These are phyloP conservation scores for Collybia sp. DNA, from an alignment of 768 basidiomycete genomes.

Conservation along the genomic window DNA sequence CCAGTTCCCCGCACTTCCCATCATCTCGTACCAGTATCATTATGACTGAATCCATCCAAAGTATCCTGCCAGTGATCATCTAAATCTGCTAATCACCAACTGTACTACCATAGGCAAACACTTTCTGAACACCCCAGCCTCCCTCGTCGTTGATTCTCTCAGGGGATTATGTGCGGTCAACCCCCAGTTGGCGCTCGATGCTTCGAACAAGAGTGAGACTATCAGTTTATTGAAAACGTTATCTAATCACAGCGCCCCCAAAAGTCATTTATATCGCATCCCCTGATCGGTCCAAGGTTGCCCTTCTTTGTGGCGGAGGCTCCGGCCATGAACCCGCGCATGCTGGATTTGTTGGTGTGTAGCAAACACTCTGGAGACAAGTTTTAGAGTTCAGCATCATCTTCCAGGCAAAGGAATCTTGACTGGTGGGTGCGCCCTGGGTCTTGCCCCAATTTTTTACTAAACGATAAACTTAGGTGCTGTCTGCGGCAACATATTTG, in stretches of 20 bases:
- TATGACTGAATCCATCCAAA: slow-evolving; percentile 31
- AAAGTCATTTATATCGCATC: slow-evolving; percentile 54
- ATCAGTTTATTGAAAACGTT: not conserved
- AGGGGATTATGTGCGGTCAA: slow-evolving; percentile 68
- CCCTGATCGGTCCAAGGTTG: slow-evolving; percentile 63
- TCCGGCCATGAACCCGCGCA: slow-evolving; percentile 92
- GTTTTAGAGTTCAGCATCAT: not conserved
- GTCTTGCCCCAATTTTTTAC: not conserved
- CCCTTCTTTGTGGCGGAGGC: slow-evolving; percentile 80
- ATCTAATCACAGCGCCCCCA: slow-evolving; percentile 8
- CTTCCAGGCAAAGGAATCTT: slow-evolving; percentile 69
- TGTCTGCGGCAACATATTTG: slow-evolving; percentile 87
- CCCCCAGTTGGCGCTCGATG: slow-evolving; percentile 67
- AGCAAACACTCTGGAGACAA: not conserved
- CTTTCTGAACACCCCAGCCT: slow-evolving; percentile 65
- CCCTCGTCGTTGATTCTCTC: slow-evolving; percentile 77
- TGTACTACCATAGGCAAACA: slow-evolving; percentile 71
- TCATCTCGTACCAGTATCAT: slow-evolving; percentile 3
- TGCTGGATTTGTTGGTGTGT: slow-evolving; percentile 79
- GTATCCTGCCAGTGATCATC: slow-evolving; percentile 10
- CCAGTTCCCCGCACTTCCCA: slow-evolving; percentile 2
- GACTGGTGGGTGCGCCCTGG: slow-evolving; percentile 41
- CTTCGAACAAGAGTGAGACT: slow-evolving; percentile 58
- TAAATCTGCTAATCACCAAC: too few species aligned
- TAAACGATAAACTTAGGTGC: slow-evolving; percentile 35